A percentile compares a stretch with the other conserved stretches of the same genome.
Conservation (phyloP, 768 basidiomycete genomes). For the Coprinellus micaceus region DNA sequence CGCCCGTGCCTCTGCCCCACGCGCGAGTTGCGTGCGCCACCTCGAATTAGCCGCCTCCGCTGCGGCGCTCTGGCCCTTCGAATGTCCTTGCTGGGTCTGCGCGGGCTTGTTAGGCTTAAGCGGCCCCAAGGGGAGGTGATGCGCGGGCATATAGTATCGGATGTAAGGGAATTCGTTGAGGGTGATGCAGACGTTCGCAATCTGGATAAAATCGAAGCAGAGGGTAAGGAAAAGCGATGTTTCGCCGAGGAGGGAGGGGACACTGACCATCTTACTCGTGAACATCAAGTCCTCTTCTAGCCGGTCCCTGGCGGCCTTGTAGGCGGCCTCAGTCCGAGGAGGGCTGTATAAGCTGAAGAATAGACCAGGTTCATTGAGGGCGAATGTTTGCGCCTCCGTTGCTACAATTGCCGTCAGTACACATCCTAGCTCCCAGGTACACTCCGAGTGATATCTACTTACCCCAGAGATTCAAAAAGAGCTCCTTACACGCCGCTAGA, state of each 20-base stretch:
- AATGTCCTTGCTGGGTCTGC: no score
- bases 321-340: slow-evolving; percentile 65
- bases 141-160: slow-evolving; percentile 84
- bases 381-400: slow-evolving; percentile 83
- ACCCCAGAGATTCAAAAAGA: slow-evolving; percentile 95
- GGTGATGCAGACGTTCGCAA: slow-evolving; percentile 85
- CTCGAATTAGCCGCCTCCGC: no score
- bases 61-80: no score
- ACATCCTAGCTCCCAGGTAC: not conserved
- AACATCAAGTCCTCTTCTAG: slow-evolving; percentile 86
- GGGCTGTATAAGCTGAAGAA: slow-evolving; percentile 92
- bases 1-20: slow-evolving; percentile 65
- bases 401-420: slow-evolving; percentile 41
- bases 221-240: not conserved
- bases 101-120: slow-evolving; percentile 54
- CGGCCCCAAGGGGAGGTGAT: slow-evolving; percentile 81
- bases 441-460: slow-evolving; percentile 20
- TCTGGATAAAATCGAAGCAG: slow-evolving; percentile 36
- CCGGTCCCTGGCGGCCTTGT: slow-evolving; percentile 64
- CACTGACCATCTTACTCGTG: slow-evolving; percentile 57
- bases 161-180: slow-evolving; percentile 91
- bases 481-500: slow-evolving; percentile 75
- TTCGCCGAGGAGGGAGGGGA: slow-evolving; percentile 3
- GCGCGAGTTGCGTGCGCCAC: slow-evolving; percentile 80
- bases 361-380: slow-evolving; percentile 65